Percentiles rank a stretch among this genome's conserved stretches.
phyloP scores from a whole-genome alignment of 2,329 filamentous ascomycete genomes.

The Diplodia intermedia region DNA sequence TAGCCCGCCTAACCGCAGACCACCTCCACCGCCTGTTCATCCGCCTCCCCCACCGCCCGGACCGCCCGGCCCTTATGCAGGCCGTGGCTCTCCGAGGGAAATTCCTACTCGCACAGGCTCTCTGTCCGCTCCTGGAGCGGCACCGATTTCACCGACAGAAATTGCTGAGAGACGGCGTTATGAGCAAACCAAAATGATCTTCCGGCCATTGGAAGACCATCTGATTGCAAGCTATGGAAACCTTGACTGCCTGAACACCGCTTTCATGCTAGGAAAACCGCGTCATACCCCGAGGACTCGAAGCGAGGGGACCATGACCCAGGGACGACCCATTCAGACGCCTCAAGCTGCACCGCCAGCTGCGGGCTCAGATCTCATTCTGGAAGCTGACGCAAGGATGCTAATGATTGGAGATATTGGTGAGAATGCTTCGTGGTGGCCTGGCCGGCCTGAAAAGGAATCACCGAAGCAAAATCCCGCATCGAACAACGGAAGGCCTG shows the following conservation, averaged over 20 bases:
- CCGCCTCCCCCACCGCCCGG: slow-evolving; percentile 19
- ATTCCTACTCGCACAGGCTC: background rate
- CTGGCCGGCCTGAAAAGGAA: slow-evolving; percentile 56
- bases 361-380: slow-evolving; percentile 7
- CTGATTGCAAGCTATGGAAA: slow-evolving; percentile 72
- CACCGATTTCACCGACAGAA: slow-evolving; percentile 39
- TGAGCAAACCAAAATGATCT: slow-evolving; percentile 64
- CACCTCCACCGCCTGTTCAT: slow-evolving; percentile 25
- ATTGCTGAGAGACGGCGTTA: slow-evolving; percentile 41
- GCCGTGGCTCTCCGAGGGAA: slow-evolving; percentile 25
- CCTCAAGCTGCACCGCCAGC: background rate
- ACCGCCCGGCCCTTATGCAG: slow-evolving; percentile 2
- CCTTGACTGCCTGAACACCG: slow-evolving; percentile 75
- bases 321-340: background rate
- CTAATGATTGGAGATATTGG: slow-evolving; percentile 76
- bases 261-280: slow-evolving; percentile 68
- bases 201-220: slow-evolving; percentile 79
- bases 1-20: slow-evolving; percentile 19
- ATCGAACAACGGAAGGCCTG: slow-evolving; percentile 7
- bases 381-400: slow-evolving; percentile 70
- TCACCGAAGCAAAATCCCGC: slow-evolving; percentile 3
- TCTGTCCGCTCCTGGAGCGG: slow-evolving; percentile 12
- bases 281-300: slow-evolving; percentile 46
- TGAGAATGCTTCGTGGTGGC: slow-evolving; percentile 86
- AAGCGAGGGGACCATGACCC: slow-evolving; percentile 52